Evolutionary conservation across 1,139 yeast species (phyloP).

Genomic region (Pichia sp.): DNA sequence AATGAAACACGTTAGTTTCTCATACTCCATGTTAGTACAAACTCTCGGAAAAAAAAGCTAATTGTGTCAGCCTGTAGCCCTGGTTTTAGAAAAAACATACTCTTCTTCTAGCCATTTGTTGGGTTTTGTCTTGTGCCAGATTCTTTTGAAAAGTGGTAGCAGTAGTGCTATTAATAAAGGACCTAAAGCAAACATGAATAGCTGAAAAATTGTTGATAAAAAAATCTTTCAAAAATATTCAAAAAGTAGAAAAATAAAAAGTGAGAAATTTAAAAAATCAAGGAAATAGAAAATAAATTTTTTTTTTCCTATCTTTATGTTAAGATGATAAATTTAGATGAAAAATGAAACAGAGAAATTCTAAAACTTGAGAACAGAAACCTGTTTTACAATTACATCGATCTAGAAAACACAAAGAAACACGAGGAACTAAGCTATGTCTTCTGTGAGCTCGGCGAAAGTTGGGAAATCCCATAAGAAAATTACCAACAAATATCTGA

Average conservation of each 20-base stretch:
- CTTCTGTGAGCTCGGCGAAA: conserved; percentile 8
- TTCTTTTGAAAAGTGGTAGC: not conserved
- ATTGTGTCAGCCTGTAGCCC: too few relatives aligned
- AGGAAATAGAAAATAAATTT: not conserved
- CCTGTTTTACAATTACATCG: too few relatives aligned
- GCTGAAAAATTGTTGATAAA: not conserved
- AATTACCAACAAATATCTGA: conserved; percentile 19
- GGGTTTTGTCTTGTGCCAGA: not conserved
- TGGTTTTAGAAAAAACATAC: conserved; percentile 24
- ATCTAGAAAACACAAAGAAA: not conserved
- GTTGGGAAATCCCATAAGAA: conserved; percentile 14
- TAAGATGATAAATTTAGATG: too few relatives aligned
- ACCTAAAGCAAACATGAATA: not conserved
- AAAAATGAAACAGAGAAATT: not conserved
- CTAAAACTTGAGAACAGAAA: not conserved
- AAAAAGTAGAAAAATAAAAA: not conserved
- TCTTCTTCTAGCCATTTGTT: conserved; percentile 45
- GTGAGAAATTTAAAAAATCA: not conserved
- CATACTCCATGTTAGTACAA: not conserved
- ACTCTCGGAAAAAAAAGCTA: too few relatives aligned
- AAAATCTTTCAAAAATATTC: not conserved
- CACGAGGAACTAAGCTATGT: not conserved
- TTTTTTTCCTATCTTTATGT: not conserved
- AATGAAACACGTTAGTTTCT: not conserved
- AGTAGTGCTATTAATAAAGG: not conserved